phyloP scores from a whole-genome alignment of 306 rosid genomes.

The Prunus persica region DNA sequence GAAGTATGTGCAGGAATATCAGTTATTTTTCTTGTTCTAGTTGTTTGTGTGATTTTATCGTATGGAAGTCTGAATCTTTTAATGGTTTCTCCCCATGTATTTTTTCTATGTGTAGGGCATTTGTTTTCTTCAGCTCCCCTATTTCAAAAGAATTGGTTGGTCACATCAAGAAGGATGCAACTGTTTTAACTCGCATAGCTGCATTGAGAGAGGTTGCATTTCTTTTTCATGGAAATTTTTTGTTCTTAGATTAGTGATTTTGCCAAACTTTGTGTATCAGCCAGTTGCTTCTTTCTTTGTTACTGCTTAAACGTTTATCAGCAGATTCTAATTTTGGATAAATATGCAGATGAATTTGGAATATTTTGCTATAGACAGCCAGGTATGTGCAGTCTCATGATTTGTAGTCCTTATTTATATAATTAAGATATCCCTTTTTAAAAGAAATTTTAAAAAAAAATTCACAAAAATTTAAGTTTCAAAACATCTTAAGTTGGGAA shows the following conservation, averaged over 20 bases:
- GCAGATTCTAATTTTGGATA: slow-evolving; percentile 25
- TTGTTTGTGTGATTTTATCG: not conserved
- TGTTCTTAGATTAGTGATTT: slow-evolving; percentile 20
- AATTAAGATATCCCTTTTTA: not conserved
- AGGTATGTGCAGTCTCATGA: slow-evolving; percentile 50
- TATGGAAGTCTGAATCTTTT: slow-evolving; percentile 12
- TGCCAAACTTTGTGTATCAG: slow-evolving; percentile 18
- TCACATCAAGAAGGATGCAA: slow-evolving; percentile 71
- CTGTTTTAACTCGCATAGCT: slow-evolving; percentile 70
- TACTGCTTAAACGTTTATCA: not conserved
- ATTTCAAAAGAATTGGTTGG: slow-evolving; percentile 64
- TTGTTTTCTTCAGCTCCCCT: slow-evolving; percentile 94
- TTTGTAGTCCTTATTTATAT: slow-evolving; percentile 6
- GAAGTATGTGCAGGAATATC: slow-evolving; percentile 53
- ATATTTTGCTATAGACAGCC: slow-evolving; percentile 90
- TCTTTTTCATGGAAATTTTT: slow-evolving; percentile 22
- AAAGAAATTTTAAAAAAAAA: too few species aligned
- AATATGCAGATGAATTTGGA: slow-evolving; percentile 95
- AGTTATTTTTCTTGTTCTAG: slow-evolving; percentile 16
- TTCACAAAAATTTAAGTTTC: not conserved
- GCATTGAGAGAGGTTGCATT: slow-evolving; percentile 77
- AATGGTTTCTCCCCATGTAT: slow-evolving; percentile 20
- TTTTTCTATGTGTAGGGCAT: slow-evolving; percentile 64
- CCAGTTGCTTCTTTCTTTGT: slow-evolving; percentile 9
- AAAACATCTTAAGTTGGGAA: not conserved